Conservation (phyloP, 2,329 filamentous ascomycete species). For the Trichophyton schoenleinii region DNA sequence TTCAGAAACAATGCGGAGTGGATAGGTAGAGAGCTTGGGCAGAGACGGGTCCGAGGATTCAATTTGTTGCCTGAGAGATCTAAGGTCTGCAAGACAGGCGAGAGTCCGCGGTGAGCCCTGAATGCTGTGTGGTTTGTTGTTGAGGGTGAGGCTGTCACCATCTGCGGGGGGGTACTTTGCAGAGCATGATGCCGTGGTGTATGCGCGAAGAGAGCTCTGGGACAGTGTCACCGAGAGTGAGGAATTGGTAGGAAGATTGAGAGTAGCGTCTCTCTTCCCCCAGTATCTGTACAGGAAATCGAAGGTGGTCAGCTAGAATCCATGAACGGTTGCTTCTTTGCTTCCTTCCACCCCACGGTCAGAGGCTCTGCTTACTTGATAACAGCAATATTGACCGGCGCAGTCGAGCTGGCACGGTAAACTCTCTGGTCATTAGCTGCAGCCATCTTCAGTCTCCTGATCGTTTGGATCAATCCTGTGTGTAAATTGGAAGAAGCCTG, state of each 20-base stretch:
- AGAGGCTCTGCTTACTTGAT: slow-evolving; percentile 58
- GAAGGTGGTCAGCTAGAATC: neutral
- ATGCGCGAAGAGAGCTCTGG: slow-evolving; percentile 82
- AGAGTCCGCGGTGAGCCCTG: slow-evolving; percentile 73
- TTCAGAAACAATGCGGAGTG: slow-evolving; percentile 78
- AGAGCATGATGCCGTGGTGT: slow-evolving; percentile 90
- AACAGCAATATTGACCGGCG: slow-evolving; percentile 94
- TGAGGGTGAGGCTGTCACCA: slow-evolving; percentile 64
- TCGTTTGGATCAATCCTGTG: neutral
- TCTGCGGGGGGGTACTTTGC: slow-evolving; percentile 48
- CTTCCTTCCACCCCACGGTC: neutral
- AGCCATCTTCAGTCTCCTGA: neutral
- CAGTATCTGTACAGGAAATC: slow-evolving; percentile 52
- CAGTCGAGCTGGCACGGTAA: slow-evolving; percentile 88
- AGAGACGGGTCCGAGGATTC: slow-evolving; percentile 60
- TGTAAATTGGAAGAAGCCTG: neutral
- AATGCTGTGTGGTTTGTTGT: slow-evolving; percentile 70
- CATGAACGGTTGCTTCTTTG: neutral
- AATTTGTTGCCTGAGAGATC: slow-evolving; percentile 60
- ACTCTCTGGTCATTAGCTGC: slow-evolving; percentile 36
- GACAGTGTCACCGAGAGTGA: slow-evolving; percentile 94
- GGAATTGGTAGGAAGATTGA: slow-evolving; percentile 96
- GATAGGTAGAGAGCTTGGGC: slow-evolving; percentile 65
- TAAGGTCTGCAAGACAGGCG: slow-evolving; percentile 81
- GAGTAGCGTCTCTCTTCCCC: slow-evolving; percentile 87